Conservation (phyloP, 495 filamentous ascomycete genomes). For the Acidomyces sp. region DNA sequence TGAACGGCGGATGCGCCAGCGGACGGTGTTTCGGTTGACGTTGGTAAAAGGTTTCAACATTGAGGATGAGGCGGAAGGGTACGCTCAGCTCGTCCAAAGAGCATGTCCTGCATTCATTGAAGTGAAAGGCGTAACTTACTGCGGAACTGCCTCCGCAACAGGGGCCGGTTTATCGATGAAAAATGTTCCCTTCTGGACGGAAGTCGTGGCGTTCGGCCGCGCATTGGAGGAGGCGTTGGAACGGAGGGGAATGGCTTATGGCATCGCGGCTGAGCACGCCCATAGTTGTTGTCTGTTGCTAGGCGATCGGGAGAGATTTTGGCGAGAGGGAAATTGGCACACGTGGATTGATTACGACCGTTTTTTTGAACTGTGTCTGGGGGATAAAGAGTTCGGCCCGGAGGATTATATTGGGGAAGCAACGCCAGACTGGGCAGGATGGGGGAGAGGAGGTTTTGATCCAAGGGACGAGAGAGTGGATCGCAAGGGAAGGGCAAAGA, state of each 20-base stretch:
- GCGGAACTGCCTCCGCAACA: slow-evolving; percentile 69
- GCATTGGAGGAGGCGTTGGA: slow-evolving; percentile 53
- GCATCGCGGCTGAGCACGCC: slow-evolving; percentile 86
- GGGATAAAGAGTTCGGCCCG: slow-evolving; percentile 54
- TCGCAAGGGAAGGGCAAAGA: slow-evolving; percentile 50
- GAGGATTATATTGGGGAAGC: slow-evolving; percentile 75
- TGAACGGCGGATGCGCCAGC: slow-evolving; percentile 64
- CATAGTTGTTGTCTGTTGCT: slow-evolving; percentile 88
- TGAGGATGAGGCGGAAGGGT: slow-evolving; percentile 81
- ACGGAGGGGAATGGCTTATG: slow-evolving; percentile 60
- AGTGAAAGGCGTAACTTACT: slow-evolving; percentile 94
- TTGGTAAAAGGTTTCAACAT: slow-evolving; percentile 95
- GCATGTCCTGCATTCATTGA: slow-evolving; percentile 84
- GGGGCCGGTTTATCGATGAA: slow-evolving; percentile 82
- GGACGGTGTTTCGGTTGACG: slow-evolving; percentile 89
- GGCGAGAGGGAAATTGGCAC: slow-evolving; percentile 46
- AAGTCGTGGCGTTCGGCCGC: slow-evolving; percentile 67
- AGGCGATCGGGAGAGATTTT: slow-evolving; percentile 58
- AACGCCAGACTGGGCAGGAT: slow-evolving; percentile 89
- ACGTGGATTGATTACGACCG: slow-evolving; percentile 78
- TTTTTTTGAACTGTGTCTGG: slow-evolving; percentile 76
- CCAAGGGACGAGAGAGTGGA: slow-evolving; percentile 75
- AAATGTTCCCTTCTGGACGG: slow-evolving; percentile 89
- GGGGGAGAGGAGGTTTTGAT: slow-evolving; percentile 88
- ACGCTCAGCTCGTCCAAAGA: slow-evolving; percentile 73